A percentile compares a stretch with the other conserved stretches of the same genome.
phyloP scores from a whole-genome alignment of 1,284 basidiomycete genomes.

The Rhodotorula sp. region DNA sequence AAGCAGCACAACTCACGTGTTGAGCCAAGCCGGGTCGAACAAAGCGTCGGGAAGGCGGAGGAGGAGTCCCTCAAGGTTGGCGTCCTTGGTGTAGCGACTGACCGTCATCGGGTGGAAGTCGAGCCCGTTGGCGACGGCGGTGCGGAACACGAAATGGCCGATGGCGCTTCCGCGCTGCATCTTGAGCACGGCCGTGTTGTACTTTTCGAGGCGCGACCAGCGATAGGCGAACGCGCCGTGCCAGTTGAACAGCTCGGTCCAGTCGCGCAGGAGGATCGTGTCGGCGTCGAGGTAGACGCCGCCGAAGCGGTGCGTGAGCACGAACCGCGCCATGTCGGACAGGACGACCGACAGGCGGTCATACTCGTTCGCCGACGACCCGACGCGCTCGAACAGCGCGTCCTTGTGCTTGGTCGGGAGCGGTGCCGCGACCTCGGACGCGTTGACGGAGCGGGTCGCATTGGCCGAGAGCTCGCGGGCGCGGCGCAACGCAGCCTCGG shows the following conservation, averaged over 20 bases:
- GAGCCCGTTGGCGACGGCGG: conserved; percentile 76
- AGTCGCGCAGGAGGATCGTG: conserved; percentile 81
- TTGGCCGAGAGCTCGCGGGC: conserved; percentile 29
- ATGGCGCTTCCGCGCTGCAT: conserved; percentile 78
- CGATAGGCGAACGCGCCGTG: conserved; percentile 82
- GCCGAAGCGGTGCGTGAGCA: conserved; percentile 79
- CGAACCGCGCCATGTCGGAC: conserved; percentile 83
- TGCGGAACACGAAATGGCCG: conserved; percentile 77
- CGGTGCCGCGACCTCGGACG: conserved; percentile 13
- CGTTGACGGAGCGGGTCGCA: conserved; percentile 14
- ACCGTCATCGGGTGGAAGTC: conserved; percentile 88
- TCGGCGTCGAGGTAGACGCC: conserved; percentile 86
- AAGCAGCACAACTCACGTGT: conserved; percentile 53
- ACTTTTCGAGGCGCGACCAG: conserved; percentile 76
- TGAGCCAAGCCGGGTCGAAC: conserved; percentile 84
- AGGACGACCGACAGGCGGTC: conserved; percentile 78
- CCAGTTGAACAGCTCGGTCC: conserved; percentile 88
- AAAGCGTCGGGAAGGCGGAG: conserved; percentile 77
- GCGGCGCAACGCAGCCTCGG: conserved; percentile 37
- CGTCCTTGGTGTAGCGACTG: conserved; percentile 74
- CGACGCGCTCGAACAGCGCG: conserved; percentile 68
- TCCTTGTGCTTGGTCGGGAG: conserved; percentile 54
- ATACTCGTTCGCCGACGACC: conserved; percentile 71
- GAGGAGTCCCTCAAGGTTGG: conserved; percentile 68
- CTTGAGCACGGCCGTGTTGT: conserved; percentile 82